A percentile compares a stretch with the other conserved stretches of the same genome.
phyloP scores from a whole-genome alignment of 2,329 filamentous ascomycete genomes.

The Talaromyces marneffei region DNA sequence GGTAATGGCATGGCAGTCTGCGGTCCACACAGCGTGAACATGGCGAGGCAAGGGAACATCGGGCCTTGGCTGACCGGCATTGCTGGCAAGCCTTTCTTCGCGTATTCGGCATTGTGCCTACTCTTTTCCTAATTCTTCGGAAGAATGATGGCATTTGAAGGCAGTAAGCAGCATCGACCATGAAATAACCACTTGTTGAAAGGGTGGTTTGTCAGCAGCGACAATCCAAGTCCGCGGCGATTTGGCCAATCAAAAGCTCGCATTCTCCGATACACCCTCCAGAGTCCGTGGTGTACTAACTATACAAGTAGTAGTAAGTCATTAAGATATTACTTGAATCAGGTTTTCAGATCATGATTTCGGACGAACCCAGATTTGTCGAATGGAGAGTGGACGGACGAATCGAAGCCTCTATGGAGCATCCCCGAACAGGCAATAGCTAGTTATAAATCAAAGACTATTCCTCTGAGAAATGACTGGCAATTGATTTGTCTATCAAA shows the following conservation, averaged over 20 bases:
- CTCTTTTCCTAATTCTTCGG: neutral
- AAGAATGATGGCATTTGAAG: neutral
- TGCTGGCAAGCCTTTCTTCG: conserved; percentile 11
- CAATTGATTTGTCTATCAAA: neutral
- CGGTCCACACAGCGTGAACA: conserved; percentile 9
- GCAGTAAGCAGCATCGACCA: neutral
- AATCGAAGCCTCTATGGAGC: too few species aligned
- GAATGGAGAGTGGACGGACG: neutral
- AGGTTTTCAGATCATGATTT: neutral
- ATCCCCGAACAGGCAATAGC: neutral
- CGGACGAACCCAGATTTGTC: neutral
- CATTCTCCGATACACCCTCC: neutral
- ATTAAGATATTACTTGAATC: too few species aligned
- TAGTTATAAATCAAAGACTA: neutral
- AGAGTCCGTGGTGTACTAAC: neutral
- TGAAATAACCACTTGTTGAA: neutral
- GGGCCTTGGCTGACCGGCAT: conserved; percentile 8
- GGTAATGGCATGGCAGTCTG: conserved; percentile 1
- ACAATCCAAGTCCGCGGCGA: neutral
- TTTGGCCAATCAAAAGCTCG: neutral
- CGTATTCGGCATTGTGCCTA: neutral
- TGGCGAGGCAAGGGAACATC: conserved; percentile 1
- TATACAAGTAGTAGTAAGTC: too few species aligned
- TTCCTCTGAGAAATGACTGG: neutral
- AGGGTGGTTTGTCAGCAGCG: neutral